A percentile compares a stretch with the other conserved stretches of the same genome.
These are phyloP conservation scores for Tylopilus vinaceipallidus DNA, from an alignment of 768 basidiomycete genomes.

Conservation along the genomic window DNA sequence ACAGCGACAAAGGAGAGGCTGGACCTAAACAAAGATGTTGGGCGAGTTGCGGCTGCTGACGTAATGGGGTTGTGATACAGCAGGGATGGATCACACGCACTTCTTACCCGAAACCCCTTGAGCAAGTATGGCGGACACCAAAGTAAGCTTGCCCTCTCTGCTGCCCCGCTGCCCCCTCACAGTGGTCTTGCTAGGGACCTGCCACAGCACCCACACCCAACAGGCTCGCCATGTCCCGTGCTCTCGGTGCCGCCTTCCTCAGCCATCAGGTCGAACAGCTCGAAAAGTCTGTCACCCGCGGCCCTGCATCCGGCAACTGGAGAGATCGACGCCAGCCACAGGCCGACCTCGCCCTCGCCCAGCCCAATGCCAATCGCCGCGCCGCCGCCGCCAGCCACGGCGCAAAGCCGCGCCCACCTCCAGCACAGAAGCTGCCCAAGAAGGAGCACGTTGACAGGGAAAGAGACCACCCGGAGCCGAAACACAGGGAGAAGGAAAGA, in stretches of 20 bases:
- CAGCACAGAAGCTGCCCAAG: constrained; percentile 23
- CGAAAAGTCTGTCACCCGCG: constrained; percentile 66
- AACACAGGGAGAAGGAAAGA: constrained; percentile 16
- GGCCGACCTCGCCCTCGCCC: constrained; percentile 12
- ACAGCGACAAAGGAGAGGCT: too few relatives aligned
- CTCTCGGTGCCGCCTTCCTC: constrained; percentile 83
- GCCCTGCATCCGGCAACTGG: constrained; percentile 59
- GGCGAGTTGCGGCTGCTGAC: constrained; percentile 8
- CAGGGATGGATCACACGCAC: constrained; percentile 2
- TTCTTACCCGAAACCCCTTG: not conserved
- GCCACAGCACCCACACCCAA: constrained; percentile 37
- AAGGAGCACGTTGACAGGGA: constrained; percentile 21
- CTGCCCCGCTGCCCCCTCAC: not conserved
- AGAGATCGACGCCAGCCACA: constrained; percentile 43
- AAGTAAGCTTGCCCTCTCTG: constrained; percentile 1
- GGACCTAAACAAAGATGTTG: too few relatives aligned
- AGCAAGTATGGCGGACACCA: constrained; percentile 19
- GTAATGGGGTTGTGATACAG: constrained; percentile 3
- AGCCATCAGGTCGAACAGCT: constrained; percentile 87
- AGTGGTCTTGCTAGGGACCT: constrained; percentile 13
- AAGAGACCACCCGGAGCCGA: constrained; percentile 22
- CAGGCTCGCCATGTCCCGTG: constrained; percentile 81
- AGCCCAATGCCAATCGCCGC: constrained; percentile 22
- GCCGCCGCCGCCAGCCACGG: constrained; percentile 6
- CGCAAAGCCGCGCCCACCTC: constrained; percentile 23